Conservation (phyloP, 2,329 filamentous ascomycete genomes). For the Fusarium metavorans region DNA sequence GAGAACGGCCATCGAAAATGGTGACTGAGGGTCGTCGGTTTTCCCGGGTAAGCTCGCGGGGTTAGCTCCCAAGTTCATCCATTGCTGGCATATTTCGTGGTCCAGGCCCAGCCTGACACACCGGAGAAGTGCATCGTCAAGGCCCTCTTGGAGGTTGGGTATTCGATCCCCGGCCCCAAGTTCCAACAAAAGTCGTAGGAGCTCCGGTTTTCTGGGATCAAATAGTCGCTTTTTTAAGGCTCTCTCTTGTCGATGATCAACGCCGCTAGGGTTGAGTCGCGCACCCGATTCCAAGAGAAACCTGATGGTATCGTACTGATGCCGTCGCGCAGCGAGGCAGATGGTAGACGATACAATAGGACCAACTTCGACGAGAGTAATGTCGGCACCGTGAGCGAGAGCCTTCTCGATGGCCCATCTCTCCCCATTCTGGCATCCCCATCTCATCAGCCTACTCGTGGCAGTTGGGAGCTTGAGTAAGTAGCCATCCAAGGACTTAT, state of each 20-base stretch:
- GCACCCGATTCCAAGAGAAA: neutral
- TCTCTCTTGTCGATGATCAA: neutral
- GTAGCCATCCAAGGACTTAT: neutral
- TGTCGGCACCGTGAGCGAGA: neutral
- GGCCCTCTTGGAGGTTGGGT: neutral
- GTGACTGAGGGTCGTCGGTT: neutral
- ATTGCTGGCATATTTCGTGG: neutral
- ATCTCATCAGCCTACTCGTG: neutral
- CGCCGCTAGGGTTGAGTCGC: neutral
- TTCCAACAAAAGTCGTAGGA: neutral
- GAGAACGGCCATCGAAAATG: neutral
- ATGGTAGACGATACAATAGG: neutral
- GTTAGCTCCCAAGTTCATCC: neutral
- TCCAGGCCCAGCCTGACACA: neutral
- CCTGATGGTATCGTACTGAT: neutral
- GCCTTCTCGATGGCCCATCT: neutral
- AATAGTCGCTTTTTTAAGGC: neutral
- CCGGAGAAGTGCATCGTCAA: neutral
- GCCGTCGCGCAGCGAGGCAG: neutral
- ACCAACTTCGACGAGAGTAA: neutral
- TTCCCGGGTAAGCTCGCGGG: neutral
- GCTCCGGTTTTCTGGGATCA: neutral
- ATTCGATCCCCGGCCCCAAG: neutral
- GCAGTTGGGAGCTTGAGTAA: neutral
- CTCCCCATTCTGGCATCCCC: neutral